phyloP scores from a whole-genome alignment of 1,284 basidiomycete species.

The Naganishia cerealis region DNA sequence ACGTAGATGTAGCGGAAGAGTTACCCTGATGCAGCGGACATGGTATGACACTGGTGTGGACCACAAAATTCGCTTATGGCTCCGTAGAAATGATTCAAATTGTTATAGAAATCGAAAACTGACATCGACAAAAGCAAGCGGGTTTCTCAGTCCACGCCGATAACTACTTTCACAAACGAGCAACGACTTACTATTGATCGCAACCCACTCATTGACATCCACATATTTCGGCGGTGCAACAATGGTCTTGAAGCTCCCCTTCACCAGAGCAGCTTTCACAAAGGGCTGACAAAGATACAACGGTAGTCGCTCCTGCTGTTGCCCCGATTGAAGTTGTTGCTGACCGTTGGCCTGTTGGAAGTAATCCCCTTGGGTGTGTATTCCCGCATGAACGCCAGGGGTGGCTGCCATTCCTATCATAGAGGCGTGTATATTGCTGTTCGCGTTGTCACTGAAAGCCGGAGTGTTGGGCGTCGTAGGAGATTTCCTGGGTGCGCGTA shows the following conservation, averaged over 20 bases:
- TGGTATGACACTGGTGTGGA: conserved; percentile 80
- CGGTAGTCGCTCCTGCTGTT: conserved; percentile 53
- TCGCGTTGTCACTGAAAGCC: conserved; percentile 1
- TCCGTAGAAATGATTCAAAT: conserved; percentile 96
- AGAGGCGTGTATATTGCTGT: neutral
- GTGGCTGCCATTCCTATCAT: conserved; percentile 23
- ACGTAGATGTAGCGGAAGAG: conserved; percentile 46
- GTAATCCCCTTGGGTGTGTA: conserved; percentile 25
- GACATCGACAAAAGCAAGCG: neutral
- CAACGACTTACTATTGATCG: conserved; percentile 79
- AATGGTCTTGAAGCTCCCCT: conserved; percentile 98
- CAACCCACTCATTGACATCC: conserved; percentile 98
- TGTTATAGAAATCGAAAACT: conserved; percentile 96
- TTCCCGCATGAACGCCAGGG: conserved; percentile 23
- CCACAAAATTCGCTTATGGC: conserved; percentile 94
- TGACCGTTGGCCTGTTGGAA: conserved; percentile 8
- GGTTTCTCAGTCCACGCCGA: neutral
- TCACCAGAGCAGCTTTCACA: conserved; percentile 92
- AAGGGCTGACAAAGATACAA: conserved; percentile 93
- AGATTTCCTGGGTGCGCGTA: conserved; percentile 25
- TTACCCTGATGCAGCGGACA: conserved; percentile 86
- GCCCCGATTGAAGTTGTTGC: neutral
- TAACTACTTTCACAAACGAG: neutral
- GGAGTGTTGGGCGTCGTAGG: conserved; percentile 16
- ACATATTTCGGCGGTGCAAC: conserved; percentile 96